A percentile compares a stretch with the other conserved stretches of the same genome.
Conservation (phyloP, 1,139 yeast species). For the Hyphopichia buzzinii region DNA sequence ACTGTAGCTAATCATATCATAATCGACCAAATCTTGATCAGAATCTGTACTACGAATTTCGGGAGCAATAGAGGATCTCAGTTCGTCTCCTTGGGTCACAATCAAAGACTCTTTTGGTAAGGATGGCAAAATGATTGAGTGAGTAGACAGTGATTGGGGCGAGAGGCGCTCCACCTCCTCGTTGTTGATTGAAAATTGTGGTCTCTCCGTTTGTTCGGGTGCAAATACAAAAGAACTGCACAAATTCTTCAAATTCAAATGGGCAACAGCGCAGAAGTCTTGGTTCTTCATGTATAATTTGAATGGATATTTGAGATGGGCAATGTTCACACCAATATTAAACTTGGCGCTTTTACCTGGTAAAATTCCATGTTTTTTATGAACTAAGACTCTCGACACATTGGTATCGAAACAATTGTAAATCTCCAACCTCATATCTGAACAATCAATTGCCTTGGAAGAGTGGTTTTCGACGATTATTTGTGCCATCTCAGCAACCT, state of each 20-base stretch:
- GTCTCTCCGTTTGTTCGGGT: no score
- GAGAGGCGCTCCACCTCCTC: not conserved
- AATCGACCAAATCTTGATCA: conserved; percentile 23
- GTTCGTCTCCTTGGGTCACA: no score
- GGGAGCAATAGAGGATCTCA: conserved; percentile 19
- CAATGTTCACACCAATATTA: conserved; percentile 30
- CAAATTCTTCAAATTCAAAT: conserved; percentile 26
- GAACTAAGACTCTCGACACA: conserved; percentile 27
- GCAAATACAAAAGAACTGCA: conserved; percentile 18
- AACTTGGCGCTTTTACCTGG: conserved; percentile 33
- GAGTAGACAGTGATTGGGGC: conserved; percentile 18
- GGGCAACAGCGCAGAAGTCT: conserved; percentile 19
- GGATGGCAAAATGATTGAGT: conserved; percentile 35
- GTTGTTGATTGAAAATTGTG: no score
- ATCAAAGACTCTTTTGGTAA: conserved; percentile 29
- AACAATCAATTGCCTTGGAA: conserved; percentile 24
- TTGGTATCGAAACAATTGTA: conserved; percentile 29
- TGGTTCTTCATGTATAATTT: conserved; percentile 25
- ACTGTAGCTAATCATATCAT: conserved; percentile 32
- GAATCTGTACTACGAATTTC: conserved; percentile 5
- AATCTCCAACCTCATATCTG: conserved; percentile 29
- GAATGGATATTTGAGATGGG: conserved; percentile 38
- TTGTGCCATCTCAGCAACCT: conserved; percentile 32
- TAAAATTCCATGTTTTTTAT: conserved; percentile 31
- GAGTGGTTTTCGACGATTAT: conserved; percentile 32